Base-by-base conservation (phyloP, 1,139 yeast species). In the Suhomyces terraborum region DNA sequence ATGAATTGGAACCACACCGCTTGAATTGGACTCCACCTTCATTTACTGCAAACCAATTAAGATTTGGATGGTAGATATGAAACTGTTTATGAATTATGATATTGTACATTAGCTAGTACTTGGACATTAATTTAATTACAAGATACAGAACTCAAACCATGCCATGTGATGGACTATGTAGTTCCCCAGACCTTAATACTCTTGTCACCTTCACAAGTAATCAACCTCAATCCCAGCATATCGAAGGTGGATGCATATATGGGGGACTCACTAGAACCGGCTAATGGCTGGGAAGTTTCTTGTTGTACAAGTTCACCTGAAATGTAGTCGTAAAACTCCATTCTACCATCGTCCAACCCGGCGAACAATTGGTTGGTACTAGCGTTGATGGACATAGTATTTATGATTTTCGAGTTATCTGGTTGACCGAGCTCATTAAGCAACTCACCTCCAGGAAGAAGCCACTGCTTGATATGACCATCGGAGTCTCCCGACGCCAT, bases 21-120 rank as follows among this genome's bases (percentile, higher is more conserved):
- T 70, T 93, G 45, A 71, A 75, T 25, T 93, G 99, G 99, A 86
- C 86, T 48, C 98, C 98, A 4, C 99, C 99, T 0, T 84, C 87
- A 17, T 93, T 93, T 61, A 91, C 97, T 1, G 96, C 98, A 16
- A 91, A 95, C 42, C 98, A 93, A 69, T 69, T 93, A 56, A 75
- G 98, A 53, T 93, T 93, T 64, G 98, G 97, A 3, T 91, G 97
- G 96, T 91, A 67, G 31, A 16, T 18, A 17, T 12, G 17, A 32
- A 17, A 17, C 22, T 23, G 50, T 35, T 38, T 27, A 38, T 27
- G 42, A 37, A 26, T 38, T 27, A 38, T 14, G 42, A 38, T 27
- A 18, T n/a, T 37, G 40, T 37, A 37, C 13, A 20, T 32, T 37
- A 37, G 22, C 16, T 17, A 18, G 10, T n/a, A 18, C 17, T 9